phyloP scores from a whole-genome alignment of 805 yeast species.

The Yamadazyma takamatsuzukensis region DNA sequence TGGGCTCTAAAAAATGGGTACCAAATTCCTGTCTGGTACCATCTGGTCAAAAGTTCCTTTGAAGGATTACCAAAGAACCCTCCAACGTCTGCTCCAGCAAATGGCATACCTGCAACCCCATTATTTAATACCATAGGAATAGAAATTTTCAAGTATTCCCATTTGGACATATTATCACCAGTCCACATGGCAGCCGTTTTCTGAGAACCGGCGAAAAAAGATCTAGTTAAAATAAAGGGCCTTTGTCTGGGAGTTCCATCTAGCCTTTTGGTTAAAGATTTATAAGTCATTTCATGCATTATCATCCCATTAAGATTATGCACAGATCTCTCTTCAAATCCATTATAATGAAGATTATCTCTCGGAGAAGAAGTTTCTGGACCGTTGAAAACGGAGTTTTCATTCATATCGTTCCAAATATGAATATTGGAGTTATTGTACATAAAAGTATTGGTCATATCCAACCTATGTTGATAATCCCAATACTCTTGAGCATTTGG shows the following conservation, averaged over 20 bases:
- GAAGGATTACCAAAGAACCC: constrained; percentile 93
- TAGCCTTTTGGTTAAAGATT: constrained; percentile 56
- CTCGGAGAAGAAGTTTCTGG: constrained; percentile 91
- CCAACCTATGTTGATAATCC: constrained; percentile 50
- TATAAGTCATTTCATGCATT: constrained; percentile 74
- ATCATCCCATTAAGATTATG: constrained; percentile 84
- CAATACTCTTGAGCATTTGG: constrained; percentile 60
- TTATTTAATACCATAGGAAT: constrained; percentile 85
- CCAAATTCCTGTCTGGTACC: constrained; percentile 97
- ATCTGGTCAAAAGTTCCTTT: constrained; percentile 74
- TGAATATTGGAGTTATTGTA: constrained; percentile 62
- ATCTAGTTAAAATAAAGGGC: constrained; percentile 84
- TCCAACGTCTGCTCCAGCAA: constrained; percentile 95
- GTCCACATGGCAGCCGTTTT: constrained; percentile 94
- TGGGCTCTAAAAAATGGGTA: constrained; percentile 97
- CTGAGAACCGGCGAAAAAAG: constrained; percentile 90
- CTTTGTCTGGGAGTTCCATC: constrained; percentile 45
- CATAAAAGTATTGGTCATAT: constrained; percentile 32
- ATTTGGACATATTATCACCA: constrained; percentile 90
- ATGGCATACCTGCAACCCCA: constrained; percentile 83
- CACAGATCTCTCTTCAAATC: constrained; percentile 86
- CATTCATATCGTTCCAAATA: constrained; percentile 98
- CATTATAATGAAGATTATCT: constrained; percentile 72
- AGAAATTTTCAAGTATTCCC: constrained; percentile 81
- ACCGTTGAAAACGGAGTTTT: constrained; percentile 92